Evolutionary conservation across 2,329 filamentous ascomycete genomes (phyloP).

Genomic region (Ophiostoma perfectum): DNA sequence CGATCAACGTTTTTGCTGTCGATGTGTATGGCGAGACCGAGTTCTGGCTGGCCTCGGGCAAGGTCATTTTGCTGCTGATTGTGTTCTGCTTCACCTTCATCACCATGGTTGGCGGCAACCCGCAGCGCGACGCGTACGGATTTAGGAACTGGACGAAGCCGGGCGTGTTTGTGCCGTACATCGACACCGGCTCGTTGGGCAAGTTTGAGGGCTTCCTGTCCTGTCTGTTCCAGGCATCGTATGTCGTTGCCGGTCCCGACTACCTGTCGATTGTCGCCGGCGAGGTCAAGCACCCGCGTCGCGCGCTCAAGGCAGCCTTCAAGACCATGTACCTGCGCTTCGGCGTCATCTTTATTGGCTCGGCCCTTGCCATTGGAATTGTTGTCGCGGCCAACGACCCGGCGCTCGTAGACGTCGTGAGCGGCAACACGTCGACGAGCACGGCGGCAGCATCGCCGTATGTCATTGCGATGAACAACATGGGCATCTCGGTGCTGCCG

Average conservation of each 20-base stretch:
- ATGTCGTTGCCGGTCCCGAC: conserved; percentile 48
- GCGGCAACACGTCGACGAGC: conserved; percentile 28
- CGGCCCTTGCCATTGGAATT: conserved; percentile 61
- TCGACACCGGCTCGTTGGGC: conserved; percentile 40
- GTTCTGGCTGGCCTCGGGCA: conserved; percentile 44
- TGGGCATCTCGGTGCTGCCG: conserved; percentile 62
- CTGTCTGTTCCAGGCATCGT: conserved; percentile 37
- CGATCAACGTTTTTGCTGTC: conserved; percentile 33
- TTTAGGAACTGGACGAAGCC: conserved; percentile 43
- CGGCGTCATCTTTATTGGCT: conserved; percentile 61
- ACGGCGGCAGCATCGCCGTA: conserved; percentile 53
- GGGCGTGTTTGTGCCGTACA: conserved; percentile 36
- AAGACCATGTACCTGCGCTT: conserved; percentile 66
- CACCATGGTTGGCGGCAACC: conserved; percentile 53
- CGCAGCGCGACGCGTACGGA: conserved; percentile 42
- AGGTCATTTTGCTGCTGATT: conserved; percentile 48
- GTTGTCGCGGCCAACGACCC: conserved; percentile 56
- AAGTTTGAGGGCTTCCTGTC: conserved; percentile 28
- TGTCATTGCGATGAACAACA: conserved; percentile 65
- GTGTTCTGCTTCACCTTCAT: conserved; percentile 53
- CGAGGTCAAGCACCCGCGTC: conserved; percentile 62
- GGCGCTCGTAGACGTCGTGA: conserved; percentile 39
- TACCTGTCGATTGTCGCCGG: conserved; percentile 64
- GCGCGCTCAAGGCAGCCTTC: conserved; percentile 61
- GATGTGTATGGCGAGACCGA: conserved; percentile 40